Evolutionary conservation across 495 filamentous ascomycete species (phyloP).

Genomic region (Daldinia decipiens): DNA sequence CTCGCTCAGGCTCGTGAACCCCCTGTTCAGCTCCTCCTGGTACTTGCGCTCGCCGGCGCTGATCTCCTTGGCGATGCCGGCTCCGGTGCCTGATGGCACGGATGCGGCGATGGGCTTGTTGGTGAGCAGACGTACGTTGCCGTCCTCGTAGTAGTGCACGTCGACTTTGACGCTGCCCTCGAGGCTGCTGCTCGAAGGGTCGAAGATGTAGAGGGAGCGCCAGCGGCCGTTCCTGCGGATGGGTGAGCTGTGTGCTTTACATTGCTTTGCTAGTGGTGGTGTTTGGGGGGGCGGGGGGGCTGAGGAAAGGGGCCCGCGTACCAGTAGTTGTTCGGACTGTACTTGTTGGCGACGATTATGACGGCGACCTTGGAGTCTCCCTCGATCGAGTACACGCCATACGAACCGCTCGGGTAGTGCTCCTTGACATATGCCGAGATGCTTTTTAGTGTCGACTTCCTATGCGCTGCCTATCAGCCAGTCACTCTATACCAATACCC

Average conservation of each 20-base stretch:
- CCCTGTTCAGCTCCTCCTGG: constrained; percentile 93
- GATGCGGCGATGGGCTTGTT: constrained; percentile 74
- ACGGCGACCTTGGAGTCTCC: constrained; percentile 80
- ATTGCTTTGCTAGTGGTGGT: neutral
- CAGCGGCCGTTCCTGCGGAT: constrained; percentile 87
- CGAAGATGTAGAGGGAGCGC: constrained; percentile 86
- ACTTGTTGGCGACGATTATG: constrained; percentile 91
- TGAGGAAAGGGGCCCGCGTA: constrained; percentile 47
- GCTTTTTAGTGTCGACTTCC: constrained; percentile 83
- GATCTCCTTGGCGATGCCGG: constrained; percentile 77
- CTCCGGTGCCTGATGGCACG: constrained; percentile 69
- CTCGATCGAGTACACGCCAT: constrained; percentile 82
- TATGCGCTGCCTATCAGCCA: constrained; percentile 46
- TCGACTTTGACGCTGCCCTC: constrained; percentile 79
- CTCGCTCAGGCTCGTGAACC: constrained; percentile 88
- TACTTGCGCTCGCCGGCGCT: constrained; percentile 85
- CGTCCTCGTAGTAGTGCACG: constrained; percentile 99
- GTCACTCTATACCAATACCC: neutral
- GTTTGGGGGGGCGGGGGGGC: neutral
- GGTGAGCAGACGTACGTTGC: constrained; percentile 92
- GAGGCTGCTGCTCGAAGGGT: constrained; percentile 68
- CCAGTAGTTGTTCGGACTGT: constrained; percentile 98
- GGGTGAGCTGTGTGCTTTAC: neutral
- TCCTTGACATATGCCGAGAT: constrained; percentile 82
- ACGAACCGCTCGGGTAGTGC: constrained; percentile 85